A percentile compares a stretch with the other conserved stretches of the same genome.
Evolutionary conservation across 1,139 yeast genomes (phyloP).

Genomic region (Debaryomycetaceae sp.): DNA sequence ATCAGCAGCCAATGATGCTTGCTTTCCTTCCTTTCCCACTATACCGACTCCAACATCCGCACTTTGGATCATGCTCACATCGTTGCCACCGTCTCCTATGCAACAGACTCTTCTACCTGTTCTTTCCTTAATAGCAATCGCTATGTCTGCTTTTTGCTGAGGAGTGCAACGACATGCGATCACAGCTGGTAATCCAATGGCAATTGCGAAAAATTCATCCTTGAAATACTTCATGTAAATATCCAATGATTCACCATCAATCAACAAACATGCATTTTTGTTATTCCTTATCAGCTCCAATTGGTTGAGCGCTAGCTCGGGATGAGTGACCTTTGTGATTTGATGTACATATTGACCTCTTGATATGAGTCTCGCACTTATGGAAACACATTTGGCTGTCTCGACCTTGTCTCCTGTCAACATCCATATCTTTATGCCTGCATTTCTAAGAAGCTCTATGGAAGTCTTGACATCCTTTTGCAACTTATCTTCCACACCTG

Average conservation of each 20-base stretch:
- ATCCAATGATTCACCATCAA: conserved; percentile 90
- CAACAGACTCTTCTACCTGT: conserved; percentile 94
- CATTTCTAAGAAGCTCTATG: conserved; percentile 87
- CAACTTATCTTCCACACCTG: conserved; percentile 96
- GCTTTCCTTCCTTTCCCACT: conserved; percentile 97
- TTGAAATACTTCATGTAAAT: conserved; percentile 60
- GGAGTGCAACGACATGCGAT: conserved; percentile 98
- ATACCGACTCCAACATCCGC: conserved; percentile 99
- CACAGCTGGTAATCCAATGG: conserved; percentile 80
- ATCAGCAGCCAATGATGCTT: conserved; percentile 96
- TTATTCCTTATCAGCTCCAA: conserved; percentile 68
- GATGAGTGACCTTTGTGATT: conserved; percentile 59
- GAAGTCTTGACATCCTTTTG: conserved; percentile 91
- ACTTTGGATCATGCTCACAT: conserved; percentile 97
- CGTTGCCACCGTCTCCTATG: conserved; percentile 99
- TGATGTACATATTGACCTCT: conserved; percentile 93
- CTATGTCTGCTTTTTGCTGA: conserved; percentile 97
- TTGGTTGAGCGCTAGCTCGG: conserved; percentile 66
- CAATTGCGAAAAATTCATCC: conserved; percentile 73
- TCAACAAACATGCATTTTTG: conserved; percentile 72
- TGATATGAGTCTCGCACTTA: conserved; percentile 85
- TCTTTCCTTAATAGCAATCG: conserved; percentile 65
- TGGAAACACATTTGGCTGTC: conserved; percentile 95
- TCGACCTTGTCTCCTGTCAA: conserved; percentile 98
- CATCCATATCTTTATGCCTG: conserved; percentile 99